Conservation (phyloP, 1,139 yeast species). For the Wickerhamomyces sp. region DNA sequence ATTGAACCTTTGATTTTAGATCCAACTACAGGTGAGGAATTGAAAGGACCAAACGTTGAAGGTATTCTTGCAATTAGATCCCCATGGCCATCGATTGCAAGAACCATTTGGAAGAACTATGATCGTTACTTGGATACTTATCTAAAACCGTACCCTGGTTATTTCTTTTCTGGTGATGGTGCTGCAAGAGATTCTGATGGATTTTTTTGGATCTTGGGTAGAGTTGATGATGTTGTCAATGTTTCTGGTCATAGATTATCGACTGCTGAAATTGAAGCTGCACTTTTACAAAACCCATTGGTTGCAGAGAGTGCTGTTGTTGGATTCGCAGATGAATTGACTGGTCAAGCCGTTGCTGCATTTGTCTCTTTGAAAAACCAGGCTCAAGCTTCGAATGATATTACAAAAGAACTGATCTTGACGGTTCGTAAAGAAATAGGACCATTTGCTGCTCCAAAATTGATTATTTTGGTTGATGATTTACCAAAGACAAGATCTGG, state of each 20-base stretch:
- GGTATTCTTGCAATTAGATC: slow-evolving; percentile 69
- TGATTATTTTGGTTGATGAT: slow-evolving; percentile 66
- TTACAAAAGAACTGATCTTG: slow-evolving; percentile 63
- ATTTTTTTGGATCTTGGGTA: slow-evolving; percentile 73
- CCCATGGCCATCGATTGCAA: slow-evolving; percentile 77
- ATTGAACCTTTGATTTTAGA: slow-evolving; percentile 64
- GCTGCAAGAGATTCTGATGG: slow-evolving; percentile 78
- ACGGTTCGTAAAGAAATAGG: slow-evolving; percentile 79
- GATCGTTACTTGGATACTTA: slow-evolving; percentile 66
- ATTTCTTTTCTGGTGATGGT: slow-evolving; percentile 78
- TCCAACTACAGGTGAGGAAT: slow-evolving; percentile 66
- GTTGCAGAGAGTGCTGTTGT: slow-evolving; percentile 80
- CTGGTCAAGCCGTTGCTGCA: slow-evolving; percentile 82
- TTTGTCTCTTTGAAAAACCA: slow-evolving; percentile 61
- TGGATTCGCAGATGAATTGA: slow-evolving; percentile 74
- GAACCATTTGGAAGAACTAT: slow-evolving; percentile 72
- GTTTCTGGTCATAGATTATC: slow-evolving; percentile 78
- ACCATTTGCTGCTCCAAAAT: slow-evolving; percentile 79
- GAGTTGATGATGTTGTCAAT: slow-evolving; percentile 80
- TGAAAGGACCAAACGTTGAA: slow-evolving; percentile 57
- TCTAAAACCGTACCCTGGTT: slow-evolving; percentile 61
- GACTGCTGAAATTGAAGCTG: slow-evolving; percentile 81
- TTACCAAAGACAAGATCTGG: slow-evolving; percentile 83
- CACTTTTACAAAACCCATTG: slow-evolving; percentile 60
- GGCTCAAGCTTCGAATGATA: slow-evolving; percentile 32